These are phyloP conservation scores for Leishmania tropica DNA, from an alignment of 208 protist species.

Conservation along the genomic window DNA sequence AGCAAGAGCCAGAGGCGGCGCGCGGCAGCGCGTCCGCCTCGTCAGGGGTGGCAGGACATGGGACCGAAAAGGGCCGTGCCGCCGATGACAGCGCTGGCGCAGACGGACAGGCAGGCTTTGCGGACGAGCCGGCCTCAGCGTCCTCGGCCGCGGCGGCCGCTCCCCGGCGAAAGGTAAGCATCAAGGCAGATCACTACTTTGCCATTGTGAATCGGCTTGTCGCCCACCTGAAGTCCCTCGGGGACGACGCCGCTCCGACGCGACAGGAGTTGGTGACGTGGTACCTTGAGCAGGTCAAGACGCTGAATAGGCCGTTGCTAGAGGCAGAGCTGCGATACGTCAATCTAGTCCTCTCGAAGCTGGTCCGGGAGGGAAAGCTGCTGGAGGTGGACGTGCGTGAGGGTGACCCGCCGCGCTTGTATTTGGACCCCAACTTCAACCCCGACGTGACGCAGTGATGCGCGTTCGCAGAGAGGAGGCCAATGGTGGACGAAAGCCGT, in stretches of 20 bases:
- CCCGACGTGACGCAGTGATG: conserved; percentile 55
- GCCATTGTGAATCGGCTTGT: conserved; percentile 84
- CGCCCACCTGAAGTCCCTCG: conserved; percentile 64
- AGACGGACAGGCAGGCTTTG: conserved; percentile 1
- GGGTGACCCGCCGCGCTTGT: conserved; percentile 66
- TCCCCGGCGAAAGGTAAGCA: conserved; percentile 56
- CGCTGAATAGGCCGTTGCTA: conserved; percentile 75
- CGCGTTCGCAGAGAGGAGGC: not conserved
- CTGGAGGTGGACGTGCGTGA: conserved; percentile 80
- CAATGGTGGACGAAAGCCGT: not conserved
- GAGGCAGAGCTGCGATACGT: conserved; percentile 82
- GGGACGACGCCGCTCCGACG: conserved; percentile 73
- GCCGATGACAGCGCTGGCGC: conserved; percentile 5
- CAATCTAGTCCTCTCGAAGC: conserved; percentile 74
- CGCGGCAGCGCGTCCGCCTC: not conserved
- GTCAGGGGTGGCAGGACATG: not conserved
- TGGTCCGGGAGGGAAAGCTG: conserved; percentile 85
- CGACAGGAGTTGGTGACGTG: conserved; percentile 80
- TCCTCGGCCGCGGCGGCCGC: conserved; percentile 4
- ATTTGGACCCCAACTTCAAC: conserved; percentile 89
- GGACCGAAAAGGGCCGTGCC: conserved; percentile 5
- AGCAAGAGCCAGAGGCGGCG: conserved; percentile 35
- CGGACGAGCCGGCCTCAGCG: conserved; percentile 5
- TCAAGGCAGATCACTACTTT: conserved; percentile 88
- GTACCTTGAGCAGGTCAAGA: conserved; percentile 90